These are phyloP conservation scores for Styphnolobium japonicum DNA, from an alignment of 306 rosid genomes.

Conservation along the genomic window DNA sequence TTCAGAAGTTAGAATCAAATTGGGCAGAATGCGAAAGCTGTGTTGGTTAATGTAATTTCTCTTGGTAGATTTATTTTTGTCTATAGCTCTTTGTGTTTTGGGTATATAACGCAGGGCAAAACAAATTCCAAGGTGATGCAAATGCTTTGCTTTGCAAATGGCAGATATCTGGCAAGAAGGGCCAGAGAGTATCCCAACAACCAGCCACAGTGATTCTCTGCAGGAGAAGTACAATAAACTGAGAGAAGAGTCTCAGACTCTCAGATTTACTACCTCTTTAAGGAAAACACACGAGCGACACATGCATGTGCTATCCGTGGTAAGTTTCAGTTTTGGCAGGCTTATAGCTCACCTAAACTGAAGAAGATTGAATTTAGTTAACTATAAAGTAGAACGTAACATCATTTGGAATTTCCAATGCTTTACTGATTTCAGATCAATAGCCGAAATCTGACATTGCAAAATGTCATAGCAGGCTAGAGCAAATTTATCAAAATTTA, in stretches of 20 bases:
- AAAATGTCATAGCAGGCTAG: background rate
- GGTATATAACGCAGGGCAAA: background rate
- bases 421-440: background rate
- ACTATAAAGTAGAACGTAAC: background rate
- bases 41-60: background rate
- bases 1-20: background rate
- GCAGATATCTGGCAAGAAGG: background rate
- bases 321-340: background rate
- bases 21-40: background rate
- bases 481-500: background rate
- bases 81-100: background rate
- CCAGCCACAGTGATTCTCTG: background rate
- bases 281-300: background rate
- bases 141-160: background rate
- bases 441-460: background rate
- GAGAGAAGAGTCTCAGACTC: background rate
- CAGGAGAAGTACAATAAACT: conserved; percentile 3
- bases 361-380: background rate
- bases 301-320: background rate
- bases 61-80: background rate
- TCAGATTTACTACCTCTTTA: background rate
- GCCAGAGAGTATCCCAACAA: background rate
- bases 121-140: background rate
- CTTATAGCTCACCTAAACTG: background rate
- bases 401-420: background rate